Evolutionary conservation across 164 flowering plant species (phyloP), one percentile per base, ranked within the genome.

Genomic region (Vitis riparia): DNA sequence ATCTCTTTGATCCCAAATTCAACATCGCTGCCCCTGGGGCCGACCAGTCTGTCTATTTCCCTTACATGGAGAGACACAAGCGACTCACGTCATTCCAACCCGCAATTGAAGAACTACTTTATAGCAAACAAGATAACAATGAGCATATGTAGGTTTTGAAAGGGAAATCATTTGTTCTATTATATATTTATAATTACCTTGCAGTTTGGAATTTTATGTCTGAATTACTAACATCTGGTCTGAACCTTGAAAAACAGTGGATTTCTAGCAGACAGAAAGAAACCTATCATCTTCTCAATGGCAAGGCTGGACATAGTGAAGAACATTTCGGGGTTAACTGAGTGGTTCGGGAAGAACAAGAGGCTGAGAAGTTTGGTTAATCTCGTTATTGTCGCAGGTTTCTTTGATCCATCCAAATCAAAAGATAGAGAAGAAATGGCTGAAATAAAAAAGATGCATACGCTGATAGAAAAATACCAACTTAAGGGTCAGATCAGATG

Each of bases 1-100:
- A 80, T 65, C 85, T 84, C 11, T 86, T 86, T 61, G 87, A 86
- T 58, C 89, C 89, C 13, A 83, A 84, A 56, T 85, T 85, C 75
- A 85, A 85, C 82, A 85, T 85, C 55, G 88, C 81, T n/a, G 68
- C 88, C 3, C 88, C 89, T 1, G 89, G 89, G 14, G 89, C 89
- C 4, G 89, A 85, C 44, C 78, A 77, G 67, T 68, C 75, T 32
- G 59, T 85, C 59, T 85, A 85, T 65, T 85, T 83, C 71, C 89
- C 89, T 51, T 81, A 79, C 72, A 50, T 78, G 0, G 84, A 81
- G 57, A 72, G 75, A 57, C 15, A 76, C 5, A 75, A 48, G 27
- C 63, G 89, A 27, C 67, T 86, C 66, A 78, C 72, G 2, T 8
- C 67, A 27, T 72, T 83, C 37, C 81, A 83, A 16, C 80, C 87